Conservation (phyloP, 2,329 filamentous ascomycete genomes). For the Atkinsonella texensis region DNA sequence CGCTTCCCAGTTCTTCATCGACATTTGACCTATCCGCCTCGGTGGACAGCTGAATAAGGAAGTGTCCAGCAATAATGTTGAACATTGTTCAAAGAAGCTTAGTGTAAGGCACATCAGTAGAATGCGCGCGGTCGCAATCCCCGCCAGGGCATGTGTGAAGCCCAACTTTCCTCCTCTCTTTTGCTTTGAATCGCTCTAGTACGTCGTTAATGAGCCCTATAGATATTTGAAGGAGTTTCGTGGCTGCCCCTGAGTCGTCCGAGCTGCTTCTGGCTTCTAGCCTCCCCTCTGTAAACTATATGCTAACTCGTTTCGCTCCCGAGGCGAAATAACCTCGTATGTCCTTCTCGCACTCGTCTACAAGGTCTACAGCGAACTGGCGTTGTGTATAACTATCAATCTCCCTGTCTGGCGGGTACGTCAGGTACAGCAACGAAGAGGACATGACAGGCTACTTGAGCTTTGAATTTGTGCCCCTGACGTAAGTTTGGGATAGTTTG, state of each 20-base stretch:
- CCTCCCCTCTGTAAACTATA: constrained; percentile 9
- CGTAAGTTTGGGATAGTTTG: constrained; percentile 4
- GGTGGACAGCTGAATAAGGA: constrained; percentile 7
- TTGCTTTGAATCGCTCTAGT: constrained; percentile 4
- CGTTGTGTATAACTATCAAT: constrained; percentile 6
- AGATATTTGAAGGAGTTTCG: constrained; percentile 5
- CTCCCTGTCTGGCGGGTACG: constrained; percentile 5
- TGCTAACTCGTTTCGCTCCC: constrained; percentile 7
- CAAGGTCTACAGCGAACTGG: constrained; percentile 6
- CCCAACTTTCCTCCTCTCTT: constrained; percentile 7
- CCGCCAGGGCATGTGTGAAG: constrained; percentile 9
- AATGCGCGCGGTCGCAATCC: constrained; percentile 8
- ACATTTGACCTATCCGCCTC: constrained; percentile 7
- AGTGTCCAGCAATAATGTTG: constrained; percentile 8
- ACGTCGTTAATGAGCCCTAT: constrained; percentile 7
- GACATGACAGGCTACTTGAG: constrained; percentile 9
- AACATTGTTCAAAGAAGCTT: constrained; percentile 6
- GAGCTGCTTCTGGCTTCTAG: constrained; percentile 6
- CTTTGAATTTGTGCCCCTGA: not conserved
- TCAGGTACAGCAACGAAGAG: constrained; percentile 7
- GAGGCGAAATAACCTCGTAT: constrained; percentile 7
- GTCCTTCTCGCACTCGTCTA: constrained; percentile 9
- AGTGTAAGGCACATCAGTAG: constrained; percentile 6
- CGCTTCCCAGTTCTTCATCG: constrained; percentile 6
- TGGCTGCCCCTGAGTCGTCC: constrained; percentile 5